A percentile compares a stretch with the other conserved stretches of the same genome.
These are phyloP conservation scores for Solanum dulcamara DNA, from an alignment of 257 asterid species.

Conservation along the genomic window DNA sequence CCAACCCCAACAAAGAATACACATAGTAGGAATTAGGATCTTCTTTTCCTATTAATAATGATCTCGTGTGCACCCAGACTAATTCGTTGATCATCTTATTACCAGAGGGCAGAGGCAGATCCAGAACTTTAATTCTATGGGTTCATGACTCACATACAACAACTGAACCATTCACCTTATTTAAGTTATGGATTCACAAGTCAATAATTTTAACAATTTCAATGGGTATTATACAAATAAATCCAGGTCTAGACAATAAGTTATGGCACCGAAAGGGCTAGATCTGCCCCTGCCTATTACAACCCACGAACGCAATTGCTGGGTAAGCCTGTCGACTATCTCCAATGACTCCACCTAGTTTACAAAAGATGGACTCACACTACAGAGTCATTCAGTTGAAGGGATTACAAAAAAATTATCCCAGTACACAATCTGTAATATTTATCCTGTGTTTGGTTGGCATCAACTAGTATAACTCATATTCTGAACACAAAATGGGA, in stretches of 20 bases:
- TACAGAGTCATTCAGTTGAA: neutral
- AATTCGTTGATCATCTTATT: neutral
- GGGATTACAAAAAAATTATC: neutral
- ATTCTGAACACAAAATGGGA: neutral
- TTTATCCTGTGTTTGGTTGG: neutral
- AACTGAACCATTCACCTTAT: neutral
- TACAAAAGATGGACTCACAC: neutral
- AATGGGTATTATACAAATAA: neutral
- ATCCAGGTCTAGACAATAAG: neutral
- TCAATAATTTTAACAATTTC: neutral
- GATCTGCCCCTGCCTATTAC: neutral
- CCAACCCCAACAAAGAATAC: neutral
- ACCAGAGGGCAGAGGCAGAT: neutral
- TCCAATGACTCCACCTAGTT: neutral
- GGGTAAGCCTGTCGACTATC: neutral
- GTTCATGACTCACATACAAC: neutral
- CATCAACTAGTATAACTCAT: neutral
- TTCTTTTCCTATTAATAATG: neutral
- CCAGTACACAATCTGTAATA: neutral
- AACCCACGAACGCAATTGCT: neutral
- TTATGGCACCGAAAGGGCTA: neutral
- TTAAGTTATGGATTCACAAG: neutral
- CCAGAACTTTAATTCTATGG: neutral
- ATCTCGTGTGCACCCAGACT: neutral
- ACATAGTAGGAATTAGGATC: neutral